Evolutionary conservation across 2,329 filamentous ascomycete genomes (phyloP), one percentile per base, ranked within the genome.

Genomic region (Endoconidiophora polonica): DNA sequence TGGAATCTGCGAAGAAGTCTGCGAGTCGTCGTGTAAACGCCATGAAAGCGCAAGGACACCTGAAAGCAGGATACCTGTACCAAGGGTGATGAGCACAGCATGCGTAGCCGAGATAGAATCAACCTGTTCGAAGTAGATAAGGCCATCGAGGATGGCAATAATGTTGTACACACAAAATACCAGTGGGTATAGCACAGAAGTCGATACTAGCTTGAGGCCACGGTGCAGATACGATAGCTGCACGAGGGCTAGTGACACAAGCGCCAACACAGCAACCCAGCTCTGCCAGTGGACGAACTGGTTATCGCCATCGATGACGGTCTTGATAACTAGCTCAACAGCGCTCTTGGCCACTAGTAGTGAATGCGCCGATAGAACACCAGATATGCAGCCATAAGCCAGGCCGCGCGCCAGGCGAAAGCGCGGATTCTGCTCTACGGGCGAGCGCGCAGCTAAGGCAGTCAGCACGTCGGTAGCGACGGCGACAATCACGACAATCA

Each of bases 121-220:
- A 48, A 82, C 83, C 65, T 98, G 91, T 58, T 83, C 76, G 67
- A 96, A 98, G 66, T 96, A 98, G 59, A 98, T 94, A 57, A 98
- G 73, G 29, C 91, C 91, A 65, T 98, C 91, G 57, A 96, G 71
- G 57, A 98, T 98, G 56, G 91, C 91, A 60, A 96, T 88, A 60
- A 98, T 94, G 71, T 98, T 98, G 73, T 96, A 98, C 56, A 96
- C 79, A 72, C 91, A 98, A 66, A 98, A 98, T 38, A 96, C 88
- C 58, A 96, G 81, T 4, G 91, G 91, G 65, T 98, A 98, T 57
- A 98, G 73, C 54, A 96, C 83, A 59, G 86, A 94, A 20, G 91
- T 96, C 49, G 88, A 95, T 63, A 93, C 87, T 48, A 98, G 74
- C 65, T 94, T 94, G 55, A 98, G 73, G 48, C 91, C 91, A 41